A percentile compares a stretch with the other conserved stretches of the same genome.
Conservation (phyloP, 768 basidiomycete genomes). For the Termitomyces sp. region DNA sequence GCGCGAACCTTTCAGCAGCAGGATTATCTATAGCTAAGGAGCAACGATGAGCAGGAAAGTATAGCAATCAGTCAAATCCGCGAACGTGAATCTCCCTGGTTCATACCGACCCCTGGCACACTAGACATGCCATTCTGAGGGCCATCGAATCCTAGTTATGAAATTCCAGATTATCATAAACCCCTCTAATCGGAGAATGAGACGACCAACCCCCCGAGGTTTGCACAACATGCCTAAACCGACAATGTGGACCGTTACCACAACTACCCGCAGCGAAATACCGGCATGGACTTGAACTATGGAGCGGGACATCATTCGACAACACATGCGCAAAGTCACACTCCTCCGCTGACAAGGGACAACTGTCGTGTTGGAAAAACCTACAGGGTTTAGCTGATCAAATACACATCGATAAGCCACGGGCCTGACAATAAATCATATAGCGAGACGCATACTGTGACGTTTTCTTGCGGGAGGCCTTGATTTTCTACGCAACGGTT, state of each 20-base stretch:
- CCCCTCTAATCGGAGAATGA: not conserved
- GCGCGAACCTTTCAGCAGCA: not conserved
- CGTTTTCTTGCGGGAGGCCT: slow-evolving; percentile 32
- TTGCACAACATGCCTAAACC: slow-evolving; percentile 29
- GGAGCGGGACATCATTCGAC: slow-evolving; percentile 20
- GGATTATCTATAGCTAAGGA: not conserved
- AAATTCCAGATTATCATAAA: not conserved
- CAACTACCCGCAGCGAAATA: slow-evolving; percentile 34
- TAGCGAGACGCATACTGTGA: slow-evolving; percentile 28
- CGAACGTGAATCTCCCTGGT: not conserved
- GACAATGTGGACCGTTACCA: slow-evolving; percentile 32
- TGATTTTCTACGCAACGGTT: slow-evolving; percentile 19
- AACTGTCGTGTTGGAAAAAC: slow-evolving; percentile 40
- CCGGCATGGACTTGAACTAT: slow-evolving; percentile 24
- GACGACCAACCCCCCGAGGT: slow-evolving; percentile 10
- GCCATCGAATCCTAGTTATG: not conserved
- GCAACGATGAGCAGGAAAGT: not conserved
- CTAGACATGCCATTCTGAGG: slow-evolving; percentile 1
- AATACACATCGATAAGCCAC: slow-evolving; percentile 10
- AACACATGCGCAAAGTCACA: slow-evolving; percentile 46
- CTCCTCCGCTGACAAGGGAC: slow-evolving; percentile 38
- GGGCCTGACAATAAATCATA: not conserved
- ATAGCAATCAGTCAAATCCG: not conserved
- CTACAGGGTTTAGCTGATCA: slow-evolving; percentile 45
- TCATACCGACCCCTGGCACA: not conserved